These are phyloP conservation scores for Botrytis elliptica DNA, from an alignment of 2,329 filamentous ascomycete species.

Conservation along the genomic window DNA sequence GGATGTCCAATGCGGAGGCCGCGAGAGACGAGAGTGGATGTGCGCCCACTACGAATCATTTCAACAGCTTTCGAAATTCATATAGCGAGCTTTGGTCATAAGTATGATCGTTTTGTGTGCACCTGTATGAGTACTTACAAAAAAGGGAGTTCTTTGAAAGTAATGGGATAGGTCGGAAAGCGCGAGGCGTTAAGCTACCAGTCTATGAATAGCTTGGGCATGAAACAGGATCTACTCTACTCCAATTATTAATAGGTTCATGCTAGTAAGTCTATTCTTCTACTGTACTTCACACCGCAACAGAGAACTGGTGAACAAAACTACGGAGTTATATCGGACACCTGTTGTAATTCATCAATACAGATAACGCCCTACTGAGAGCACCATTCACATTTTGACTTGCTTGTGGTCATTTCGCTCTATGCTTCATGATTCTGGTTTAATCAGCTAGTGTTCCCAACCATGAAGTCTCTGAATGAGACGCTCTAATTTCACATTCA, in stretches of 20 bases:
- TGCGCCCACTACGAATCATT: conserved; percentile 23
- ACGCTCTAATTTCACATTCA: neutral
- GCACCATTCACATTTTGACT: neutral
- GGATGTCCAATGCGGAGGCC: conserved; percentile 57
- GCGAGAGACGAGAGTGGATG: conserved; percentile 56
- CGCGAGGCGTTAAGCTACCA: neutral
- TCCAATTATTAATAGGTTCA: neutral
- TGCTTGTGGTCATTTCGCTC: neutral
- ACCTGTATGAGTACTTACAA: too few species aligned
- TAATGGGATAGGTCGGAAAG: neutral
- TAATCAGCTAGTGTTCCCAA: neutral
- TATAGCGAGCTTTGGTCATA: conserved; percentile 14
- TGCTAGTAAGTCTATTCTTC: conserved; percentile 5
- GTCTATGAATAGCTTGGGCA: neutral
- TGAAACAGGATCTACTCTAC: neutral
- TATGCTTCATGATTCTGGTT: neutral
- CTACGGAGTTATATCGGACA: neutral
- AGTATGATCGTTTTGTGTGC: neutral
- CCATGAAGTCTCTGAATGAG: neutral
- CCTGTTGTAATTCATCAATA: neutral
- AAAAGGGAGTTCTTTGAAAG: neutral
- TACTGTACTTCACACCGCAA: neutral
- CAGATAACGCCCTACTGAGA: neutral
- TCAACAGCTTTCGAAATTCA: conserved; percentile 13
- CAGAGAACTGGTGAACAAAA: neutral